Evolutionary conservation across 164 flowering plant species (phyloP), one percentile per base, ranked within the genome.

Genomic region (Liriodendron chinense): DNA sequence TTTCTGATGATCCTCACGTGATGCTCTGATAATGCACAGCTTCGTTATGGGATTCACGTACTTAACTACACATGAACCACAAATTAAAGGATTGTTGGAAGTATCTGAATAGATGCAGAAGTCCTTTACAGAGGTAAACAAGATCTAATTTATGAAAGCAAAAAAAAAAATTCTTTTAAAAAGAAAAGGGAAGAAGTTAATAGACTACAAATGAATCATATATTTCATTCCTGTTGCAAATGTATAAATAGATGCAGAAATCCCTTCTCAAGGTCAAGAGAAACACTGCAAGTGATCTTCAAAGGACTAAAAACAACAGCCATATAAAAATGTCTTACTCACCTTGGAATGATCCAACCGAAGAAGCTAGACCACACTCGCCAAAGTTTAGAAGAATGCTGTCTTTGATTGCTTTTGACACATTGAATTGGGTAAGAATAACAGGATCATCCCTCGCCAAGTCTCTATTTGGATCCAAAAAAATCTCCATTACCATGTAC

Each of bases 41-140:
- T 94, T 96, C 22, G 99, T 96, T 57, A 90, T 84, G 25, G 89
- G 92, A 78, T 96, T 94, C 79, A 94, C 91, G 82, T 96, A 96
- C 75, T 91, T 94, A 65, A 96, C 98, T 93, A 71, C 87, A 82
- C 25, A 80, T 50, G 68, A 47, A 50, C 5, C 6, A n/a, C 1
- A 22, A 62, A 28, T 43, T 24, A 22, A 22, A 20, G 25, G 21
- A 57, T n/a, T 4, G 25, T 48, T 47, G 13, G 63, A 76, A 26
- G 26, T 8, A 12, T 26, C 9, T 43, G 18, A 28, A 47, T 9
- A 49, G 23, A 56, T 18, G 3, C 3, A 14, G 43, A 9, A 48
- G 21, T 57, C 65, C 64, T 24, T 12, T 25, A 61, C 43, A 62
- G 62, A 25, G 12, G 25, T 14, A 7, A 68, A 64, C 21, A 22